phyloP scores from a whole-genome alignment of 495 filamentous ascomycete species.

The Elaphomyces granulatus region DNA sequence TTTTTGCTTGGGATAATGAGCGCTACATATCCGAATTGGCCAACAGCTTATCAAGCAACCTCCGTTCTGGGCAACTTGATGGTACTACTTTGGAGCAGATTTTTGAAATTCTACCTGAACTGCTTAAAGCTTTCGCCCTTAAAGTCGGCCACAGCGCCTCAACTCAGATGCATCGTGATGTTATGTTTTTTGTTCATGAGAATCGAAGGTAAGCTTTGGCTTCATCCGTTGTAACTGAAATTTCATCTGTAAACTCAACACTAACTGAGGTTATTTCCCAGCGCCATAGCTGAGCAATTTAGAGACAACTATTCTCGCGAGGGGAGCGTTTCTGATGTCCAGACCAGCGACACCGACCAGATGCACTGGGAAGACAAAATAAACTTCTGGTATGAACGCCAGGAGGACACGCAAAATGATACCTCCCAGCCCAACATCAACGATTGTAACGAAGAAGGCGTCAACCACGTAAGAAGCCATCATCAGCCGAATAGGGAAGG shows the following conservation, averaged over 20 bases:
- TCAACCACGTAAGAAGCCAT: neutral
- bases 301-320: neutral
- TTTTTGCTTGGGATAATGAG: neutral
- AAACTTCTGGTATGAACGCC: neutral
- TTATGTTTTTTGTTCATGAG: conserved; percentile 9
- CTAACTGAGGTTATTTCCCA: no score
- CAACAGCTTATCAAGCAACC: neutral
- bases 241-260: neutral
- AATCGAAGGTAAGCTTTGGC: conserved; percentile 4
- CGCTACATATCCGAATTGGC: neutral
- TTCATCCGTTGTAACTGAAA: neutral
- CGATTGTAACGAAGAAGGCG: neutral
- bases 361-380: neutral
- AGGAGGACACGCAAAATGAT: neutral
- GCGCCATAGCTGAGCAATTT: neutral
- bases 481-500: neutral
- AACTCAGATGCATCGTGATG: conserved; percentile 4
- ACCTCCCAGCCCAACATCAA: no score
- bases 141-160: conserved; percentile 1
- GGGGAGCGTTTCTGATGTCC: neutral
- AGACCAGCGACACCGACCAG: neutral
- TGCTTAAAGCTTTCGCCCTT: conserved; percentile 5
- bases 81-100: neutral
- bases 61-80: neutral
- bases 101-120: conserved; percentile 4